Percentiles rank a stretch among this genome's conserved stretches.
phyloP scores from a whole-genome alignment of 441 rosid genomes.

The Erysimum cheiri region DNA sequence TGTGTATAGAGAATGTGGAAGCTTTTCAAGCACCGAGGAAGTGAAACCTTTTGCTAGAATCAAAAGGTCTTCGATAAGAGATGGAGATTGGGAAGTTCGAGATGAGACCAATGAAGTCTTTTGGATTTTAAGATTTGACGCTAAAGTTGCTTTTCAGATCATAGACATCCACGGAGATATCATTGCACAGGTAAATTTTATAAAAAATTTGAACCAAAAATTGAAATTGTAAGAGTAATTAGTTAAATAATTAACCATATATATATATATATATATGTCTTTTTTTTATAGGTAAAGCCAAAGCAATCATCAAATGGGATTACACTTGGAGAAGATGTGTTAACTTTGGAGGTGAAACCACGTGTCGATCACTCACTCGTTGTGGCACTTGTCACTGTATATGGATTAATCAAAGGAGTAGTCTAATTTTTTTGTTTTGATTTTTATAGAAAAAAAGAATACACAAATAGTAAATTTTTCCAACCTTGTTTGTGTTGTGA shows the following conservation, averaged over 20 bases:
- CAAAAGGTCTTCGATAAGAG: conserved; percentile 44
- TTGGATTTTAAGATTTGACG: conserved; percentile 48
- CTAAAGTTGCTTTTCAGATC: conserved; percentile 63
- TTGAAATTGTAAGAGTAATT: neutral
- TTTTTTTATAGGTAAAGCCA: conserved; percentile 57
- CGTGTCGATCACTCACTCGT: conserved; percentile 61
- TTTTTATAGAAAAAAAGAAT: neutral
- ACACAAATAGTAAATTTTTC: conserved; percentile 36
- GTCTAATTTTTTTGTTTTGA: conserved; percentile 43
- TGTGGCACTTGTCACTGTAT: conserved; percentile 65
- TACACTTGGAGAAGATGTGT: conserved; percentile 73
- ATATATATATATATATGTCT: neutral
- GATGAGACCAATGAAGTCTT: conserved; percentile 44
- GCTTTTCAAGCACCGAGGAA: conserved; percentile 35
- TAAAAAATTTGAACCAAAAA: neutral
- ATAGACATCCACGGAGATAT: conserved; percentile 47
- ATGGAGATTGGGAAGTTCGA: conserved; percentile 51
- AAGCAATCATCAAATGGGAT: conserved; percentile 64
- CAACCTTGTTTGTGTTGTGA: conserved; percentile 42
- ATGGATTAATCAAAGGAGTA: conserved; percentile 59
- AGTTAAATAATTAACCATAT: conserved; percentile 20
- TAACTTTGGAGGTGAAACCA: conserved; percentile 63
- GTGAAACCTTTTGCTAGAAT: conserved; percentile 52
- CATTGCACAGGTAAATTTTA: conserved; percentile 61
- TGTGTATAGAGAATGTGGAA: conserved; percentile 58